Evolutionary conservation across 2,329 filamentous ascomycete species (phyloP), one percentile per base, ranked within the genome.

Genomic region (Phaeosphaeria sp.): DNA sequence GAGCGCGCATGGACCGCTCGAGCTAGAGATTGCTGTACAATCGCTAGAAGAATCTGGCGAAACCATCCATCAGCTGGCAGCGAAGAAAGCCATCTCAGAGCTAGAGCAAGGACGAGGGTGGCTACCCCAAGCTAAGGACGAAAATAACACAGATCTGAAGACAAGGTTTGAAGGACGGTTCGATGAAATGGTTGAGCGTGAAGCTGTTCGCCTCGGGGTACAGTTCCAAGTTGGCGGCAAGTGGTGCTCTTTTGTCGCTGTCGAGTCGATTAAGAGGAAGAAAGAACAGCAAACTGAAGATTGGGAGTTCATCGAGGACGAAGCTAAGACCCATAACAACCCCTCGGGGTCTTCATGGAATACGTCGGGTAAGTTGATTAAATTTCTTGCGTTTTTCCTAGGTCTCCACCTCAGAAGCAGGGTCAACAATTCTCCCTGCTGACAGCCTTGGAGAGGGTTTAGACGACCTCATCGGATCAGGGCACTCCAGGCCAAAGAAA

Each of bases 161-260:
- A 79, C 82, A 17, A 59, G 70, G 0, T 72, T 76, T 46, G 72
- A 76, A 2, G 81, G 81, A 1, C 81, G 80, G 3, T 88, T 89
- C 68, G 74, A 82, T 13, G 83, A 87, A 47, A 81, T 92, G 67
- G 84, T 88, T 0, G 83, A 89, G 70, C 82, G 83, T 1, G 89
- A 92, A 68, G 88, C 84, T 9, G 87, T 92, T 1, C 79, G 85
- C 0, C 79, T 92, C 0, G 89, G 90, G 0, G 81, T 88, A 13
- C 80, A 82, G 55, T 91, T 86, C 67, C 88, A 91, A 65, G 84
- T 92, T 9, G 85, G 83, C 2, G 85, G 88, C 1, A 90, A 88
- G 68, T 90, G 87, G 84, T 90, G 87, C 67, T 90, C 89, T 0
- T 93, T 92, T 61, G 86, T 92, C 2, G 90, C 90, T 1, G 81